Percentiles rank a stretch among this genome's conserved stretches.
Conservation (phyloP, 2,329 filamentous ascomycete genomes). For the Zarea fungicola region DNA sequence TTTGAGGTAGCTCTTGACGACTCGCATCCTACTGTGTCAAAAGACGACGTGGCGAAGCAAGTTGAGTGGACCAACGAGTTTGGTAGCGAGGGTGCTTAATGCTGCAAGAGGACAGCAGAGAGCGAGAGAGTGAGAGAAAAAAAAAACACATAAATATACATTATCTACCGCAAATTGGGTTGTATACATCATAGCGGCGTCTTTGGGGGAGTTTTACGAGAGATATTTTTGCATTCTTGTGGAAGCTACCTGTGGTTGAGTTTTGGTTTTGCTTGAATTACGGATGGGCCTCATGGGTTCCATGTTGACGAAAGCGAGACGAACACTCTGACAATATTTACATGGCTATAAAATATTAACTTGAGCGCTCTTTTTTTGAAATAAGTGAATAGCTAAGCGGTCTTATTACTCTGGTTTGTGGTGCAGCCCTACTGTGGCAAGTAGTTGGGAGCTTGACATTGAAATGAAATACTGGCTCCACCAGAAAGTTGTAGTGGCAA, state of each 20-base stretch:
- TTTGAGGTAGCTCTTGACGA: constrained; percentile 89
- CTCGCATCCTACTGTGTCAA: constrained; percentile 83
- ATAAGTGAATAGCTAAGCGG: neutral
- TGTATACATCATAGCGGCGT: constrained; percentile 14
- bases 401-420: neutral
- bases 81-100: constrained; percentile 73
- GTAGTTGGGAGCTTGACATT: too few species aligned
- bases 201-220: constrained; percentile 13
- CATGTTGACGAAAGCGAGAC: neutral
- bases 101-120: too few species aligned
- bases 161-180: neutral
- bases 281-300: neutral
- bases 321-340: constrained; percentile 1
- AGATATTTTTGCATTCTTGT: constrained; percentile 11
- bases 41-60: constrained; percentile 77
- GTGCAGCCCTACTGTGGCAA: too few species aligned
- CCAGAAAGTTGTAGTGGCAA: constrained; percentile 1
- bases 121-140: too few species aligned
- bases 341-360: neutral
- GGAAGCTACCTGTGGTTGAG: neutral
- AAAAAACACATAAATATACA: too few species aligned
- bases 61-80: constrained; percentile 95
- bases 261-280: neutral
- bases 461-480: neutral
- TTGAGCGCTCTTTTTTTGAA: neutral